Evolutionary conservation across 768 basidiomycete genomes (phyloP).

Genomic region (Coprinopsis cinerea): DNA sequence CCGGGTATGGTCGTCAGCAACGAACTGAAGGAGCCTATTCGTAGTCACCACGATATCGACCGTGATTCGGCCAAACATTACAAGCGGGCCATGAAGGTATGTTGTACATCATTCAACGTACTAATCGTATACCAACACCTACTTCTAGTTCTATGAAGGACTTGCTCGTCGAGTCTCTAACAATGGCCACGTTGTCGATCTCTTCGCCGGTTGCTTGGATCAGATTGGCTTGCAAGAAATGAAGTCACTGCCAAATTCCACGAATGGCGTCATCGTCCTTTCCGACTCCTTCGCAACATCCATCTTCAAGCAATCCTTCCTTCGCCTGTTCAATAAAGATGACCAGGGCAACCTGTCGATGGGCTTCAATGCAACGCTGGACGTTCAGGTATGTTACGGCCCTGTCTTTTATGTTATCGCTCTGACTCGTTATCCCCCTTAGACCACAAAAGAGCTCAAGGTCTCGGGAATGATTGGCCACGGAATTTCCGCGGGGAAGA

Average conservation of each 20-base stretch:
- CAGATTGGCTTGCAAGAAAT: conserved; percentile 97
- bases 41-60: conserved; percentile 98
- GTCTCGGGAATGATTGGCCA: conserved; percentile 98
- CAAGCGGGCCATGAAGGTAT: conserved; percentile 92
- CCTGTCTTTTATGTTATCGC: background rate
- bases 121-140: too few species aligned
- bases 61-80: conserved; percentile 95
- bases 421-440: background rate
- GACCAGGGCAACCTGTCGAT: conserved; percentile 88
- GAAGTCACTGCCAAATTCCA: conserved; percentile 92
- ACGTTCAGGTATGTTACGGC: conserved; percentile 68
- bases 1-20: conserved; percentile 96
- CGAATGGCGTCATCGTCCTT: conserved; percentile 93
- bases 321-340: conserved; percentile 88
- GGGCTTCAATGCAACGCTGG: conserved; percentile 99
- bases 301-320: conserved; percentile 98
- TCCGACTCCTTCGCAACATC: conserved; percentile 97
- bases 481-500: conserved; percentile 95
- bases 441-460: conserved; percentile 99
- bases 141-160: conserved; percentile 85
- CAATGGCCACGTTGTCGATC: conserved; percentile 91
- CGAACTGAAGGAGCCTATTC: conserved; percentile 94
- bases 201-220: conserved; percentile 96
- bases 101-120: too few species aligned
- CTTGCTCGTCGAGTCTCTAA: conserved; percentile 89